Percentiles rank a stretch among this genome's conserved stretches.
Evolutionary conservation across 768 basidiomycete species (phyloP).

Genomic region (Rubroboletus pulcherrimus): DNA sequence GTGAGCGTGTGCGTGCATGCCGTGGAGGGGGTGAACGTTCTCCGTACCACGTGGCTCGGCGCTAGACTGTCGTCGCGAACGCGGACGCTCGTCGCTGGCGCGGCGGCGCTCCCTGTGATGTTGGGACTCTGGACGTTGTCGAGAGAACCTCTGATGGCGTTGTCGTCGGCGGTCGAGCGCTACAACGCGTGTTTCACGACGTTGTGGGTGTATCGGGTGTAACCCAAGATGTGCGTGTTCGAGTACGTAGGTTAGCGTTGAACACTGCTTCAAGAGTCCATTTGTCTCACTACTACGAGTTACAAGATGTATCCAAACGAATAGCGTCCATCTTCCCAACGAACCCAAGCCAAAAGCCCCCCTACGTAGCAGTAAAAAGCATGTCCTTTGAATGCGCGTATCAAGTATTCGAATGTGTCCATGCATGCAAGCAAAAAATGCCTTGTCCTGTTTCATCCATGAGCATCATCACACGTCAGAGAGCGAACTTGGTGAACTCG

Average conservation of each 20-base stretch:
- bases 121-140: slow-evolving; percentile 52
- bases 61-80: slow-evolving; percentile 14
- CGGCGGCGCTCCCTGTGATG: slow-evolving; percentile 48
- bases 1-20: slow-evolving; percentile 55
- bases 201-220: slow-evolving; percentile 46
- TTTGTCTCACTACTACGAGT: not conserved
- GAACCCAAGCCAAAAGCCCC: not conserved
- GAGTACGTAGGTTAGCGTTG: not conserved
- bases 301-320: not conserved
- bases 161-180: slow-evolving; percentile 47
- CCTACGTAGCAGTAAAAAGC: not conserved
- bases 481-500: not conserved
- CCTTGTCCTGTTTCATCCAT: not conserved
- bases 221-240: slow-evolving; percentile 10
- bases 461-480: not conserved
- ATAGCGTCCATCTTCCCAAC: not conserved
- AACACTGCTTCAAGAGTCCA: not conserved
- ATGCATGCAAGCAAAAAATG: not conserved
- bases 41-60: slow-evolving; percentile 46
- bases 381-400: not conserved
- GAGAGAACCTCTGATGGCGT: slow-evolving; percentile 54
- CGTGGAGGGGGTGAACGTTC: slow-evolving; percentile 53
- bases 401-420: not conserved
- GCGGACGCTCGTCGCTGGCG: slow-evolving; percentile 32
- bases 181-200: slow-evolving; percentile 48